A percentile compares a stretch with the other conserved stretches of the same genome.
Evolutionary conservation across 495 filamentous ascomycete species (phyloP).

Genomic region (Gamarada debralockiae): DNA sequence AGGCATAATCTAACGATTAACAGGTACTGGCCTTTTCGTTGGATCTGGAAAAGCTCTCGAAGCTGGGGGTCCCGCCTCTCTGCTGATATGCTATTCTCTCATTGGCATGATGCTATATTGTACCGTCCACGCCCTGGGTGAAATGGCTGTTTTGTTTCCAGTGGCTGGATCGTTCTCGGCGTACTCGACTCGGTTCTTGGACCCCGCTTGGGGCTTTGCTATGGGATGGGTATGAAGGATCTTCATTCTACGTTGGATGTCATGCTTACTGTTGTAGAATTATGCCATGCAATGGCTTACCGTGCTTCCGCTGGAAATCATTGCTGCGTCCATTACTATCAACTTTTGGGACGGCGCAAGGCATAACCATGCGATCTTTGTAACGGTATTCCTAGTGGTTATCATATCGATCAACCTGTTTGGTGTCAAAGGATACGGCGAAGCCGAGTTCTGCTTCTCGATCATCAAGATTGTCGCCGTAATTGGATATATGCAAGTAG

Average conservation of each 20-base stretch:
- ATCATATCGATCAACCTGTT: constrained; percentile 83
- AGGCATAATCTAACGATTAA: background rate
- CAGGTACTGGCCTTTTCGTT: constrained; percentile 88
- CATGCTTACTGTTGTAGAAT: constrained; percentile 32
- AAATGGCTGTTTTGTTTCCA: constrained; percentile 74
- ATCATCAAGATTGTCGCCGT: constrained; percentile 83
- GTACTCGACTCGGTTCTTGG: constrained; percentile 88
- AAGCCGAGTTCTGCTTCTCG: constrained; percentile 87
- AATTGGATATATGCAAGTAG: constrained; percentile 78
- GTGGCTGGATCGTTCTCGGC: constrained; percentile 90
- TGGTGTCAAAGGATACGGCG: constrained; percentile 83
- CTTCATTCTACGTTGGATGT: background rate
- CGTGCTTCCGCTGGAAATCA: constrained; percentile 84
- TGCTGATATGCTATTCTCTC: constrained; percentile 77
- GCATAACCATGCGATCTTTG: constrained; percentile 68
- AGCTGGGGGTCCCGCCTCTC: constrained; percentile 76
- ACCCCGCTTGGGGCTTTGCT: constrained; percentile 95
- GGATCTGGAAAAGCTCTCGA: constrained; percentile 76
- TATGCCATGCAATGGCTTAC: constrained; percentile 94
- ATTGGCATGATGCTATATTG: constrained; percentile 90
- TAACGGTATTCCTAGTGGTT: constrained; percentile 73
- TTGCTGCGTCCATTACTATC: constrained; percentile 85
- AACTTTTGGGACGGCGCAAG: constrained; percentile 72
- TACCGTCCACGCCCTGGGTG: constrained; percentile 87
- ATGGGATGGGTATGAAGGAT: constrained; percentile 87